Evolutionary conservation across 495 filamentous ascomycete genomes (phyloP).

Genomic region (Coniosporium apollinis): DNA sequence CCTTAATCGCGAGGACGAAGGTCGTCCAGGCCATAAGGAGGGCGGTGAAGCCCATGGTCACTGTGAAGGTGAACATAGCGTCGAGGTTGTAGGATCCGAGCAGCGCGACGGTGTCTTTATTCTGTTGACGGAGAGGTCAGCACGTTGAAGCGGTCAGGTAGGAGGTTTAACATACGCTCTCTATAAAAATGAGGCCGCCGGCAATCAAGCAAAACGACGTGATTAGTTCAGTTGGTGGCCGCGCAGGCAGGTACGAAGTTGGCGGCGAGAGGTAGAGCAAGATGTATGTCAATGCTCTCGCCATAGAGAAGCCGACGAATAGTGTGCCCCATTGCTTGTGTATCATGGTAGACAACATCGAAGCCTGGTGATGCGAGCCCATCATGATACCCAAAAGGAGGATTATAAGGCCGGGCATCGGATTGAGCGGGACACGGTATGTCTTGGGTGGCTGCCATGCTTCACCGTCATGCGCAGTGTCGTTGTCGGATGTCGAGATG

Average conservation of each 20-base stretch:
- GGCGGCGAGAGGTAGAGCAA: conserved; percentile 69
- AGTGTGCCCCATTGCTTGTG: conserved; percentile 91
- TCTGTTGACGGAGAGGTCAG: no score
- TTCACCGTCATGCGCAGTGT: conserved; percentile 19
- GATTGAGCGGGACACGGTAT: conserved; percentile 70
- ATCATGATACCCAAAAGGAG: conserved; percentile 85
- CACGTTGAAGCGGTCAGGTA: no score
- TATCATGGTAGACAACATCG: conserved; percentile 76
- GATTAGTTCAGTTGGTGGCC: conserved; percentile 83
- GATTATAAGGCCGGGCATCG: conserved; percentile 74
- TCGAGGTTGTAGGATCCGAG: conserved; percentile 58
- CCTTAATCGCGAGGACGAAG: conserved; percentile 67
- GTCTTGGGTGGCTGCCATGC: conserved; percentile 42
- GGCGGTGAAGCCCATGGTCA: conserved; percentile 67
- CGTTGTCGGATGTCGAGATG: conserved; percentile 25
- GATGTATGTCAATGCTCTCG: conserved; percentile 65
- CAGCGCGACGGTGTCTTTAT: conserved; percentile 53
- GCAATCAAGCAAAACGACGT: conserved; percentile 72
- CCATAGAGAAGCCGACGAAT: conserved; percentile 63
- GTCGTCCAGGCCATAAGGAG: conserved; percentile 79
- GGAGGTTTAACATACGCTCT: conserved; percentile 45
- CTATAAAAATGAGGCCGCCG: conserved; percentile 87
- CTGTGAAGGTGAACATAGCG: conserved; percentile 89
- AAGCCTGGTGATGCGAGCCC: conserved; percentile 75
- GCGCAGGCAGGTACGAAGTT: conserved; percentile 61